Percentiles rank a stretch among this genome's conserved stretches.
These are phyloP conservation scores for Linum trigynum DNA, from an alignment of 345 rosid species.

Conservation along the genomic window DNA sequence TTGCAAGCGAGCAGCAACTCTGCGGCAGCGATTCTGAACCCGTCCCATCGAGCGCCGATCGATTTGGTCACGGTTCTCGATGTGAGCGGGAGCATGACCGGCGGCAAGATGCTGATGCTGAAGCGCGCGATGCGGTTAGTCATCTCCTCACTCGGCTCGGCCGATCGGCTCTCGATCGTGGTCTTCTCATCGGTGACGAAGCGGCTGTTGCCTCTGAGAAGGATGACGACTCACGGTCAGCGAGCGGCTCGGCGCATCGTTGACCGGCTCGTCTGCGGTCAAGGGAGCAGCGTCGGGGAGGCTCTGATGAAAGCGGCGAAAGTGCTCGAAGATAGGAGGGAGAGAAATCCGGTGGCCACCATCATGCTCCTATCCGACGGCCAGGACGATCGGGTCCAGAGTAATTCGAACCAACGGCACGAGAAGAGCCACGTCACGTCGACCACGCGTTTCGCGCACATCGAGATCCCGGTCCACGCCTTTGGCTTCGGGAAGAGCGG, in stretches of 20 bases:
- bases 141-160: constrained; percentile 20
- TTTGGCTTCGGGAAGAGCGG: constrained; percentile 22
- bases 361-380: constrained; percentile 9
- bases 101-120: constrained; percentile 23
- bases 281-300: constrained; percentile 1
- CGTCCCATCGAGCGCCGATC: constrained; percentile 26
- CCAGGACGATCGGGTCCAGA: constrained; percentile 1
- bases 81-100: constrained; percentile 22
- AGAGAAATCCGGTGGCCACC: constrained; percentile 6
- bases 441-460: constrained; percentile 18
- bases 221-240: constrained; percentile 27
- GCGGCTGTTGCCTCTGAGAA: constrained; percentile 17
- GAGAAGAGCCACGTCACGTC: constrained; percentile 7
- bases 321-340: constrained; percentile 6
- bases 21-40: constrained; percentile 20
- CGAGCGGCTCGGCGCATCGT: constrained; percentile 15
- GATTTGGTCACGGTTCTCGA: constrained; percentile 28
- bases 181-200: constrained; percentile 15
- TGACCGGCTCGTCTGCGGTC: constrained; percentile 9
- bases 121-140: constrained; percentile 28
- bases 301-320: constrained; percentile 5
- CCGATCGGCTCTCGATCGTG: constrained; percentile 27
- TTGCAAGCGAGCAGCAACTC: constrained; percentile 7
- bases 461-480: constrained; percentile 26
- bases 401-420: background rate